These are phyloP conservation scores for Saccharomycopsis phalli DNA, from an alignment of 1,139 yeast species.

Conservation along the genomic window DNA sequence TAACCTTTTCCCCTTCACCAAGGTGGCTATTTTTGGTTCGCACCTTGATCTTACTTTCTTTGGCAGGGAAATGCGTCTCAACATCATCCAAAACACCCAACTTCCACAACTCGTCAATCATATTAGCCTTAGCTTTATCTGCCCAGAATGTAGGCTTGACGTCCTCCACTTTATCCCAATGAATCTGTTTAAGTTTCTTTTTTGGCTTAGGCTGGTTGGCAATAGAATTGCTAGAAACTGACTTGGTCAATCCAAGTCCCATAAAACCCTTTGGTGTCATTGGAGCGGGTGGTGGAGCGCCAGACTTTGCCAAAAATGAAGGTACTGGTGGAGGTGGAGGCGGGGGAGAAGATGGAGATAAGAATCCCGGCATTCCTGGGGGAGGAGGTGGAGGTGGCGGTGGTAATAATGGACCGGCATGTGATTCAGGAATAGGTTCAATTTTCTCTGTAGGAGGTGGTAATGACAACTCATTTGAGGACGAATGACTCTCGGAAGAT, in stretches of 20 bases:
- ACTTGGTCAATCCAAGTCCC: constrained; percentile 11
- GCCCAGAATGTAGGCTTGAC: constrained; percentile 79
- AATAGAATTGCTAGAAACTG: constrained; percentile 11
- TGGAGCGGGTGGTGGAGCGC: constrained; percentile 26
- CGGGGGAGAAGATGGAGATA: constrained; percentile 19
- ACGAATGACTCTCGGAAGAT: too few species aligned
- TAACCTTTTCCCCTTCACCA: constrained; percentile 35
- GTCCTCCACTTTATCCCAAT: constrained; percentile 79
- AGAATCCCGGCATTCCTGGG: constrained; percentile 16
- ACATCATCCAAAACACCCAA: constrained; percentile 74
- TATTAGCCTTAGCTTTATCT: constrained; percentile 38
- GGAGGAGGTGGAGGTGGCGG: constrained; percentile 28
- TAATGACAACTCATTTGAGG: too few species aligned
- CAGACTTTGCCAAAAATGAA: constrained; percentile 20
- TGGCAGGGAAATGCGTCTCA: constrained; percentile 55
- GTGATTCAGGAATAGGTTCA: constrained; percentile 21
- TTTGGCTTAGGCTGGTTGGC: constrained; percentile 46
- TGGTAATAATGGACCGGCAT: constrained; percentile 22
- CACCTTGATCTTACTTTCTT: constrained; percentile 23
- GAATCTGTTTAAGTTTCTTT: constrained; percentile 77
- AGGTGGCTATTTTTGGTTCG: constrained; percentile 24
- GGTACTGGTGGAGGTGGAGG: constrained; percentile 30
- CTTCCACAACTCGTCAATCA: constrained; percentile 48
- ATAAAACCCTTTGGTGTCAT: constrained; percentile 15
- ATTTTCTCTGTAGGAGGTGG: constrained; percentile 23